Evolutionary conservation across 148 eudicot genomes (phyloP).

Genomic region (Oxyria digyna): DNA sequence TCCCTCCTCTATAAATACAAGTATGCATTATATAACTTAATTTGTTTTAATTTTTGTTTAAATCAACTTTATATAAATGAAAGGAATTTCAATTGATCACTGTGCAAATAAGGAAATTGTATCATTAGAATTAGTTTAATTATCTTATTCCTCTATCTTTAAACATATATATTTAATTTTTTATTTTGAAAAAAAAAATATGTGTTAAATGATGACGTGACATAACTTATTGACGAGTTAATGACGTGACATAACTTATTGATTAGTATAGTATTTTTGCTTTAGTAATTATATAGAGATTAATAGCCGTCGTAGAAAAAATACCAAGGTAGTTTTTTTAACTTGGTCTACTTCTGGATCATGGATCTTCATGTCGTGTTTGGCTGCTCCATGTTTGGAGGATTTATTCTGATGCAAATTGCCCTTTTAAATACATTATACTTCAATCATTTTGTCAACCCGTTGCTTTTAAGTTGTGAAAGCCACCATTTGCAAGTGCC

Average conservation of each 20-base stretch:
- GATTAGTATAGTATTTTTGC: no score
- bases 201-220: background rate
- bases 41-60: no score
- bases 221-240: background rate
- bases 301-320: background rate
- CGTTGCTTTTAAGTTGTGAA: background rate
- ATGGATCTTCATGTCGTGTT: background rate
- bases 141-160: no score
- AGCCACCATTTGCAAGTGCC: conserved; percentile 5
- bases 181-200: no score
- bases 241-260: no score
- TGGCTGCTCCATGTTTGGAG: background rate
- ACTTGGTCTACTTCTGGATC: background rate
- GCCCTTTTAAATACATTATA: background rate
- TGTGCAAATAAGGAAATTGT: no score
- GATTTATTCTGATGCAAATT: background rate
- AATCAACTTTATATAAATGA: no score
- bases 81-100: no score
- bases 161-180: no score
- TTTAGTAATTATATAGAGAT: background rate
- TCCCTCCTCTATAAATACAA: no score
- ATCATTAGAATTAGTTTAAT: no score
- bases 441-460: background rate
- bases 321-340: background rate
- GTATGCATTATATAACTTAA: no score